Conservation (phyloP, 148 eudicot genomes). For the Rhododendron kiyosumense region DNA sequence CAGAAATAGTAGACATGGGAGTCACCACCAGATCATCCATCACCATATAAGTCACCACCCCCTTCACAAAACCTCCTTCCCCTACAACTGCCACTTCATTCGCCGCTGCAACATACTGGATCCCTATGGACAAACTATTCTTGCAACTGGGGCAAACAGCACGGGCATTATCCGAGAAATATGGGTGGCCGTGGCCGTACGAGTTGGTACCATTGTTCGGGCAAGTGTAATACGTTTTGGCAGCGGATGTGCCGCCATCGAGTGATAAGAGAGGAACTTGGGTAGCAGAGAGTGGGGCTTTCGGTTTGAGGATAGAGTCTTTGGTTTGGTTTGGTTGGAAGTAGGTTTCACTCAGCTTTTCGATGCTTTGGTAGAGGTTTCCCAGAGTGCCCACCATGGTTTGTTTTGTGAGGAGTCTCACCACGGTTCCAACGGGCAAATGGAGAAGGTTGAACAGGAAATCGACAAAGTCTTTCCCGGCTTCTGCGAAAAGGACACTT, state of each 20-base stretch:
- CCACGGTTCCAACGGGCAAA: constrained; percentile 22
- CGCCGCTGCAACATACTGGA: not conserved
- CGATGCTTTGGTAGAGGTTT: constrained; percentile 2
- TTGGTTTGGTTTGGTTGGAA: not conserved
- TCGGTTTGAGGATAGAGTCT: not conserved
- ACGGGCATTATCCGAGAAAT: not conserved
- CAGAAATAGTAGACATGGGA: constrained; percentile 29
- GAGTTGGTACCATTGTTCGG: not conserved
- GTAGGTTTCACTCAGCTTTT: constrained; percentile 5
- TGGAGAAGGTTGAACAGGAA: constrained; percentile 13
- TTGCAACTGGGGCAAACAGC: not conserved
- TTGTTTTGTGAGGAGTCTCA: not conserved
- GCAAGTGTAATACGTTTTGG: not conserved
- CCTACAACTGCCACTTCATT: not conserved
- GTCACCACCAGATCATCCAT: constrained; percentile 26
- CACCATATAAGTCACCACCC: constrained; percentile 26
- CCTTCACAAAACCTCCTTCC: constrained; percentile 7
- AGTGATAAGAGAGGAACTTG: not conserved
- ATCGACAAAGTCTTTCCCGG: constrained; percentile 30
- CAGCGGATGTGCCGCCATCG: not conserved
- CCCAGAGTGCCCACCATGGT: constrained; percentile 17
- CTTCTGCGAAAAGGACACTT: constrained; percentile 31
- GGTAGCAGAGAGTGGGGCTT: too few relatives aligned
- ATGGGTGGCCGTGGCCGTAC: rapidly evolving
- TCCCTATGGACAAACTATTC: rapidly evolving